A percentile compares a stretch with the other conserved stretches of the same genome.
These are phyloP conservation scores for Cornus controversa DNA, from an alignment of 148 eudicot species.

Conservation along the genomic window DNA sequence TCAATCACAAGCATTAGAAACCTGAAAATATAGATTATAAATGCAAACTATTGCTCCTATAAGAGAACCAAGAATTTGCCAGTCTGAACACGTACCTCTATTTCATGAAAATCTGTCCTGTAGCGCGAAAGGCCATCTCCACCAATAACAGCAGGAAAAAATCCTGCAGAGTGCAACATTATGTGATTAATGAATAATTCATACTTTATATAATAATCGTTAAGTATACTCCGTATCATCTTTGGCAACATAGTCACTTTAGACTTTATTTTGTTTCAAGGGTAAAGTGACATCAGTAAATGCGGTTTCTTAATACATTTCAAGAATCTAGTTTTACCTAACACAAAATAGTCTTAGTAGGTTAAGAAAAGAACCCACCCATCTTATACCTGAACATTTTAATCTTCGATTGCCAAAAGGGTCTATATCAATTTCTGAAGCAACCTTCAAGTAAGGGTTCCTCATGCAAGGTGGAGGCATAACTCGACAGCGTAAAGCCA, in stretches of 20 bases:
- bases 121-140: conserved; percentile 76
- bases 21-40: not conserved
- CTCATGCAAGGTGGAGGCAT: conserved; percentile 92
- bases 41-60: not conserved
- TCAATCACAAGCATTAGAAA: conserved; percentile 6
- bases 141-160: conserved; percentile 41
- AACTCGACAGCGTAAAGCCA: conserved; percentile 89
- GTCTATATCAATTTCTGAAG: conserved; percentile 50
- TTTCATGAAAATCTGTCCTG: conserved; percentile 76
- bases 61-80: not conserved
- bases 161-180: conserved; percentile 40
- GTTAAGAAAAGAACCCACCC: not conserved
- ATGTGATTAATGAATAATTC: not conserved
- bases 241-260: not conserved
- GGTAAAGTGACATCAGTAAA: not conserved
- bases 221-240: not conserved
- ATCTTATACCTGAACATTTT: conserved; percentile 62
- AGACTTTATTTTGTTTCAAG: not conserved
- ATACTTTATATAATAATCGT: not conserved
- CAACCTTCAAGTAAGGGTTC: conserved; percentile 67
- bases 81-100: conserved; percentile 52
- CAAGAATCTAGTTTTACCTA: not conserved
- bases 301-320: not conserved
- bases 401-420: conserved; percentile 67
- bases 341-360: not conserved